Percentiles rank a stretch among this genome's conserved stretches.
Conservation (phyloP, 2,329 filamentous ascomycete genomes). For the Tolypocladium nubicola region DNA sequence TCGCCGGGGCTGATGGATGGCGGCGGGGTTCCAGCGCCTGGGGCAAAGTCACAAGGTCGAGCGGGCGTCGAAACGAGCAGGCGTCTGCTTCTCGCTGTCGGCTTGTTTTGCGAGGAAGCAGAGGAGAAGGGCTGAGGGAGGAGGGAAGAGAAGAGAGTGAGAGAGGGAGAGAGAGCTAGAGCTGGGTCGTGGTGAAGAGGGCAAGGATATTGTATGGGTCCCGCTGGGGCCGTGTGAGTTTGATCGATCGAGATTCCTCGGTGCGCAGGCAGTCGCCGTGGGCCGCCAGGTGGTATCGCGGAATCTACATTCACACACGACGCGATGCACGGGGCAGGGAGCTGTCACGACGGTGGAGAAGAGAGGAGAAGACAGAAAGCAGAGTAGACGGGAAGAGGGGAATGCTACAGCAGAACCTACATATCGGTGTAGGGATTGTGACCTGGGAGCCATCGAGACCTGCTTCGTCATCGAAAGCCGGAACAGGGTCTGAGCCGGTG, state of each 20-base stretch:
- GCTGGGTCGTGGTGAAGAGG: background rate
- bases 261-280: background rate
- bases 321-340: background rate
- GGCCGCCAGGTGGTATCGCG: background rate
- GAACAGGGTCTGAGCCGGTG: background rate
- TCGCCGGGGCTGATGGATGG: background rate
- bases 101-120: background rate
- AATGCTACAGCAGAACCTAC: background rate
- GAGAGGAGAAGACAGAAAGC: background rate
- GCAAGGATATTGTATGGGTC: background rate
- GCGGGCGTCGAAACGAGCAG: background rate
- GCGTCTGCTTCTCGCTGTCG: background rate
- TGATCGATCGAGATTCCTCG: background rate
- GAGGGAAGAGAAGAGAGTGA: background rate
- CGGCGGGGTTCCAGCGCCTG: background rate
- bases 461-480: background rate
- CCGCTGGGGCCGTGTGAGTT: background rate
- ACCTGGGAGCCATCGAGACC: background rate
- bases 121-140: background rate
- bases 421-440: background rate
- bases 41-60: too few relatives aligned
- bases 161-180: background rate
- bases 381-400: background rate
- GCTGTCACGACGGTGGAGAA: background rate
- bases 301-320: background rate